Evolutionary conservation across 495 filamentous ascomycete species (phyloP), one percentile per base, ranked within the genome.

Genomic region (Xylaria cubensis): DNA sequence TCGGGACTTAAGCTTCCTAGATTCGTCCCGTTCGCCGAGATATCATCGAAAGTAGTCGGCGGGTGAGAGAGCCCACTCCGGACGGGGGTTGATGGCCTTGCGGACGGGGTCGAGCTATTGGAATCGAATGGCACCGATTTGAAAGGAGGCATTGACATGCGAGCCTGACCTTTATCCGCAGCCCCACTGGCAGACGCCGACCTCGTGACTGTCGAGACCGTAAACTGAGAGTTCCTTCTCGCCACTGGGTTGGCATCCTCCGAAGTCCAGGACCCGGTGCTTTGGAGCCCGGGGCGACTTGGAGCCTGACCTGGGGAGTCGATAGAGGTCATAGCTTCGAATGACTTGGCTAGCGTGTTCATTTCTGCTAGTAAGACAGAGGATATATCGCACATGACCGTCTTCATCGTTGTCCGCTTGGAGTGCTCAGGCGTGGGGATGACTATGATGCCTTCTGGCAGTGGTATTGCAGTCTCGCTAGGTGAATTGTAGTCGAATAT

Each of bases 301-400:
- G 85, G 77, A 34, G 81, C 71, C 56, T 84, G 79, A 5, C 83
- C 85, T 1, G 93, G 95, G 0, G 95, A 97, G 65, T 96, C 92
- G 63, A 98, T 90, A 2, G 89, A 90, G 29, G 90, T 89, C 76
- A 94, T 87, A 21, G 83, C 93, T 81, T 98, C 95, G 64, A 95
- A 87, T 0, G 92, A 93, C 74, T 90, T 95, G 70, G 94, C 95
- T 72, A 97, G 90, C 5, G 90, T 91, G 41, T 92, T 93, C 87
- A 99, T 88, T 78, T 98, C 95, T 12, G 92, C 93, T 29, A 99
- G 85, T 50, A 99, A 82, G 21, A 92, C 76, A 24, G 93, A 91
- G 5, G 94, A 95, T 59, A 97, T 88, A 81, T 98, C 94, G 78
- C 96, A 97, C 86, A 98, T 91, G 73, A 97, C 88, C 3, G 94